These are phyloP conservation scores for Elasticomyces elasticus DNA, from an alignment of 495 filamentous ascomycete species.

Conservation along the genomic window DNA sequence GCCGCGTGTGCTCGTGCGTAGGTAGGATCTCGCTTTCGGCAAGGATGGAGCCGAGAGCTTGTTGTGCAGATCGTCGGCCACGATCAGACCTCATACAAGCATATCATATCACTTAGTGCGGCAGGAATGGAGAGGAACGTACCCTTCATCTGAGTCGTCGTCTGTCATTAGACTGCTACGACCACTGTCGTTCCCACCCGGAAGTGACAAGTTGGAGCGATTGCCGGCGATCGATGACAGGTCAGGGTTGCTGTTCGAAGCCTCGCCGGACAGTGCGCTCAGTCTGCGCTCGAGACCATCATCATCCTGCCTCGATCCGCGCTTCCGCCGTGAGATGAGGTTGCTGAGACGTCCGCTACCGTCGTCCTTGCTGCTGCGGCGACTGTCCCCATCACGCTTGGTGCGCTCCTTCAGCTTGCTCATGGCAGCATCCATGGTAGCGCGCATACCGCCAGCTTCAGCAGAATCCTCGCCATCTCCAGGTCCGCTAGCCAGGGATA, in stretches of 20 bases:
- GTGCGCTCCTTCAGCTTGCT: slow-evolving; percentile 25
- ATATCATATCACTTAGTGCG: no score
- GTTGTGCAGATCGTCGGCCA: background rate
- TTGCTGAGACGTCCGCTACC: slow-evolving; percentile 43
- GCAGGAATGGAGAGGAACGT: slow-evolving; percentile 31
- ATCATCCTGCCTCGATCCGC: slow-evolving; percentile 31
- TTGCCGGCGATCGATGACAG: slow-evolving; percentile 4
- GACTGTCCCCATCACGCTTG: slow-evolving; percentile 16
- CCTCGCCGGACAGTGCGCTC: slow-evolving; percentile 9
- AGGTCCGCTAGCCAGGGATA: slow-evolving; percentile 25
- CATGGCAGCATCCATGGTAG: slow-evolving; percentile 28
- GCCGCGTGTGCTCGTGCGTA: background rate
- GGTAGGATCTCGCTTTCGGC: background rate
- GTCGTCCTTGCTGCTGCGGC: slow-evolving; percentile 18
- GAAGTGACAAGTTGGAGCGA: slow-evolving; percentile 28
- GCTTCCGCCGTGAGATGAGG: slow-evolving; percentile 42
- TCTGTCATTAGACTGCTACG: slow-evolving; percentile 53
- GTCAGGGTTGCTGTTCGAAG: background rate
- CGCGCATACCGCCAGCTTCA: slow-evolving; percentile 10
- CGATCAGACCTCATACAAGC: no score
- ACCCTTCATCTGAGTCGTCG: slow-evolving; percentile 61
- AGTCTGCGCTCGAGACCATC: slow-evolving; percentile 22
- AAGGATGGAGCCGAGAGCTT: background rate
- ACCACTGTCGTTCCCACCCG: slow-evolving; percentile 36
- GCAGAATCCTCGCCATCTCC: slow-evolving; percentile 11